Percentiles rank a stretch among this genome's conserved stretches.
phyloP scores from a whole-genome alignment of 257 asterid genomes.

The Leonotis leonurus region DNA sequence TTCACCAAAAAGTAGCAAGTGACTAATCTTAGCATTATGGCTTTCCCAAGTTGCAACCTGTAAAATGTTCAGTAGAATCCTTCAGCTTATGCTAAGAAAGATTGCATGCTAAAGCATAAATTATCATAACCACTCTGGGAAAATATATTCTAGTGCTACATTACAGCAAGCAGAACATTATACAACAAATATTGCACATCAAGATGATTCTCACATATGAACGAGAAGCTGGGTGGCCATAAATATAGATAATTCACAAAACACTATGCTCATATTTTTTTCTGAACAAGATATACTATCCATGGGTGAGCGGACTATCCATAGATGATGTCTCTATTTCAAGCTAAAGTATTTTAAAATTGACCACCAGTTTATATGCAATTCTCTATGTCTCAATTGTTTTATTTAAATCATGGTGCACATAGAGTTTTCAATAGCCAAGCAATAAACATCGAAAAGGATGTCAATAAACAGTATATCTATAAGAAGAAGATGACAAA shows the following conservation, averaged over 20 bases:
- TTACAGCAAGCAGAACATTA: background rate
- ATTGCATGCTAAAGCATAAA: background rate
- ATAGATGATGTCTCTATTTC: background rate
- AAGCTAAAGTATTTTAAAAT: background rate
- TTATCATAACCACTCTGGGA: background rate
- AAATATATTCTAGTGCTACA: background rate
- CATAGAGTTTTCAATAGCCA: background rate
- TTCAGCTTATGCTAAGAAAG: slow-evolving; percentile 10
- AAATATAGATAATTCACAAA: background rate
- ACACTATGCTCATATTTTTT: background rate
- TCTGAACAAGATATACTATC: background rate
- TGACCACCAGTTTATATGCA: background rate
- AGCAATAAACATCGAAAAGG: background rate
- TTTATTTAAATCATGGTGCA: background rate
- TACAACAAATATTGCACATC: background rate
- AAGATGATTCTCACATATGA: background rate
- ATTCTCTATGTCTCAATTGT: background rate
- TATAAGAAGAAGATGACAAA: background rate
- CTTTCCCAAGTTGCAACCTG: slow-evolving; percentile 86
- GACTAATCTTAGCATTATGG: slow-evolving; percentile 68
- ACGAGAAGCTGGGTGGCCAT: background rate
- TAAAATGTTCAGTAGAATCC: slow-evolving; percentile 11
- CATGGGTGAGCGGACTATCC: background rate
- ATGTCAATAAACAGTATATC: background rate
- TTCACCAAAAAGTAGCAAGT: slow-evolving; percentile 73